Percentiles rank a stretch among this genome's conserved stretches.
Evolutionary conservation across 345 rosid species (phyloP).

Genomic region (Alliaria petiolata): DNA sequence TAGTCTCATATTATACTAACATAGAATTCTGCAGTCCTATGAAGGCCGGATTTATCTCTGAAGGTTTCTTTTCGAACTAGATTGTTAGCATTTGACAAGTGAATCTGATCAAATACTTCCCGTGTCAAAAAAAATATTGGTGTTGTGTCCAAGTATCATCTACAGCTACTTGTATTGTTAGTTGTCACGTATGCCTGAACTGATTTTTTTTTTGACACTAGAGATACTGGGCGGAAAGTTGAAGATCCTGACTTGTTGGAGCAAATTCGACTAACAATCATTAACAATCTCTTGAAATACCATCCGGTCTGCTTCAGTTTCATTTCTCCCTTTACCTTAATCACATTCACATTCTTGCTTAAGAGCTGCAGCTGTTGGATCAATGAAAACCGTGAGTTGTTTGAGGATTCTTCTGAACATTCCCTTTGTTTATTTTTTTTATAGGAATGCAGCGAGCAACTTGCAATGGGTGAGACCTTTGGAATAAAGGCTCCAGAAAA

Average conservation of each 20-base stretch:
- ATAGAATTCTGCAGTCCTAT: background rate
- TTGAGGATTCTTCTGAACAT: background rate
- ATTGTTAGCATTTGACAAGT: background rate
- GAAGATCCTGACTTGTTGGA: constrained; percentile 92
- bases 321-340: background rate
- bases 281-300: constrained; percentile 89
- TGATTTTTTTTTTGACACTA: constrained; percentile 30
- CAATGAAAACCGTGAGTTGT: background rate
- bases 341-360: background rate
- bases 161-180: background rate
- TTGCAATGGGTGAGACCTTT: constrained; percentile 96
- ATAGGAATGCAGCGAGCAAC: constrained; percentile 89
- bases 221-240: constrained; percentile 92
- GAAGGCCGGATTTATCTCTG: background rate
- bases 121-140: background rate
- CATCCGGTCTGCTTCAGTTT: constrained; percentile 72
- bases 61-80: background rate
- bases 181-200: background rate
- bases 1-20: background rate
- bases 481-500: constrained; percentile 86
- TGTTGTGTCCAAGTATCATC: background rate
- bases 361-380: too few relatives aligned
- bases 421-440: constrained; percentile 6
- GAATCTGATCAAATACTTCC: background rate
- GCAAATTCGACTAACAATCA: constrained; percentile 86